These are phyloP conservation scores for Rhynchosporium secalis DNA, from an alignment of 2,329 filamentous ascomycete genomes.

Conservation along the genomic window DNA sequence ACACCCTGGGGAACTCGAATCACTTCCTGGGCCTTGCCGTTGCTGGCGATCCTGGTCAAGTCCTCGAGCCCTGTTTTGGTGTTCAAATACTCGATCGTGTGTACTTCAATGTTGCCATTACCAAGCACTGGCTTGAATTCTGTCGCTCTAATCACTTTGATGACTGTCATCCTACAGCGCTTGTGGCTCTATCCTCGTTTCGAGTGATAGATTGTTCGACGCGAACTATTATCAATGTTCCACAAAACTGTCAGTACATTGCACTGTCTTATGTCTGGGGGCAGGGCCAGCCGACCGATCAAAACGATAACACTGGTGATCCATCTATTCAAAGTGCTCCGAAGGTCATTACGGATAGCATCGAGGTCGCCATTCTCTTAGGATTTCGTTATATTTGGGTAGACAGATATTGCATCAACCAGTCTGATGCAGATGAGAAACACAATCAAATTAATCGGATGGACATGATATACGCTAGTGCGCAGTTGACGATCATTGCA, in stretches of 20 bases:
- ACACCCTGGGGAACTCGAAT: background rate
- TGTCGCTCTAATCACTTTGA: background rate
- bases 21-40: background rate
- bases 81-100: background rate
- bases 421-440: background rate
- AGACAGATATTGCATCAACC: conserved; percentile 5
- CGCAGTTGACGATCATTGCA: conserved; percentile 2
- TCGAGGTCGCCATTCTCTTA: background rate
- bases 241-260: background rate
- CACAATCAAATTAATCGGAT: conserved; percentile 2
- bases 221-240: background rate
- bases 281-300: background rate
- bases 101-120: background rate
- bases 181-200: background rate
- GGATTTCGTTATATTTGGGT: background rate
- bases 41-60: background rate
- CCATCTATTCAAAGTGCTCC: background rate
- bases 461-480: background rate
- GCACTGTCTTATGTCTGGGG: conserved; percentile 2
- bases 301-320: background rate
- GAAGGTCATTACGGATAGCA: conserved; percentile 1
- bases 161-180: background rate
- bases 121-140: background rate
- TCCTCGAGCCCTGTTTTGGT: background rate
- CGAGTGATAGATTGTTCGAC: background rate